Evolutionary conservation across 768 basidiomycete genomes (phyloP), one percentile per base, ranked within the genome.

Genomic region (Panellus pusillus): DNA sequence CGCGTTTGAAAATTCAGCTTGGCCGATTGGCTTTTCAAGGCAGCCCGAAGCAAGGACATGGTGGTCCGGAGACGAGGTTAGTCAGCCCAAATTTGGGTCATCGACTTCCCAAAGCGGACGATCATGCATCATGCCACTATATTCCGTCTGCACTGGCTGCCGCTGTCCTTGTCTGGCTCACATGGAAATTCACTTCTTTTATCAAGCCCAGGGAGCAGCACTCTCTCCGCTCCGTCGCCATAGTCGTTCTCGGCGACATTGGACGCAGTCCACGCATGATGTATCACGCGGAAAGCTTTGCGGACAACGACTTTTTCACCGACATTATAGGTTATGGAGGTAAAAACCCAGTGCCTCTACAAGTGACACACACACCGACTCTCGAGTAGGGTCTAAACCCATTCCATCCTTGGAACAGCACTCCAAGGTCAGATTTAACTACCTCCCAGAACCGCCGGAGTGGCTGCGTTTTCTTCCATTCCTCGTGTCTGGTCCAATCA

Each of bases 261-360:
- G 97, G 96, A 1, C 81, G 97, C 52, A 93, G 91, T 66, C 97
- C 97, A 11, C 79, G 97, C 49, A 98, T 98, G 92, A 96, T 98
- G 92, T 98, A 98, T 68, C 97, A 99, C 63, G 89, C 96, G 0
- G 84, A 96, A 67, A 94, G 91, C 65, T 91, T 99, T 66, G 88
- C 91, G 36, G 81, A 86, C 52, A 79, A 84, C 48, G 83, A 79
- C 6, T 97, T 91, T 68, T 72, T 80, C 54, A 93, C 92, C 2
- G 82, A 83, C 61, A 65, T 99, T 15, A 81, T 98, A 50, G 96
- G 93, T 14, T 97, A 97, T 67, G 73, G 76, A 70, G 93, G 96
- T 93, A 60, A 60, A 80, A 28, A 37, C 27, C n/a, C 35, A 11
- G 32, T 24, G 39, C 49, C 36, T 15, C 43, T 13, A 17, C 9